Percentiles rank a stretch among this genome's conserved stretches.
These are phyloP conservation scores for Microthyrium microscopicum DNA, from an alignment of 2,329 filamentous ascomycete species.

Conservation along the genomic window DNA sequence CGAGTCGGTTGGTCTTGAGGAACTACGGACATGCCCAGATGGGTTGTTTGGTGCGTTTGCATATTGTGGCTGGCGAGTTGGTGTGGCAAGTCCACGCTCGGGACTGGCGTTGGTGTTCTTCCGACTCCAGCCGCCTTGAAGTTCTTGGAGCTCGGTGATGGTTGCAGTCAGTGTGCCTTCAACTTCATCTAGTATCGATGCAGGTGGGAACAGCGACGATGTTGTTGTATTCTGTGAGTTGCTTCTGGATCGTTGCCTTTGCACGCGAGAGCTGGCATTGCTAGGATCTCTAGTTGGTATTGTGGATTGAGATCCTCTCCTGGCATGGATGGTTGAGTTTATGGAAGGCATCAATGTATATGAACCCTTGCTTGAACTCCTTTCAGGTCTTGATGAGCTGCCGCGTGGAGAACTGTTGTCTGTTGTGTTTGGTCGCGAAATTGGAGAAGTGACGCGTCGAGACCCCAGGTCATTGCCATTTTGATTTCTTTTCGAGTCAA, in stretches of 20 bases:
- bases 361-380: no score
- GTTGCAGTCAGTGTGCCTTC: conserved; percentile 8
- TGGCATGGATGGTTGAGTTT: no score
- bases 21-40: conserved; percentile 1
- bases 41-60: conserved; percentile 3
- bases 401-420: no score
- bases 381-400: no score
- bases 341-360: no score
- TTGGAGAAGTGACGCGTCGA: no score
- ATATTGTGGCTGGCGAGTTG: not conserved
- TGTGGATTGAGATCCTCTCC: no score
- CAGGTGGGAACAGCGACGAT: not conserved
- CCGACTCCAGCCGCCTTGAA: conserved; percentile 2
- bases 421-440: conserved; percentile 6
- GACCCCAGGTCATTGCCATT: not conserved
- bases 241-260: no score
- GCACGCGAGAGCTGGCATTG: no score
- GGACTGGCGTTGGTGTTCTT: not conserved
- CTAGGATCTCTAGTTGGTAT: no score
- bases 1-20: not conserved
- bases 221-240: no score
- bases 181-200: conserved; percentile 5
- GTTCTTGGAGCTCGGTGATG: conserved; percentile 6
- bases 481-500: conserved; percentile 3
- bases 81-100: not conserved